Base-by-base conservation (phyloP, 306 rosid genomes). In the Lathyrus aphaca region DNA sequence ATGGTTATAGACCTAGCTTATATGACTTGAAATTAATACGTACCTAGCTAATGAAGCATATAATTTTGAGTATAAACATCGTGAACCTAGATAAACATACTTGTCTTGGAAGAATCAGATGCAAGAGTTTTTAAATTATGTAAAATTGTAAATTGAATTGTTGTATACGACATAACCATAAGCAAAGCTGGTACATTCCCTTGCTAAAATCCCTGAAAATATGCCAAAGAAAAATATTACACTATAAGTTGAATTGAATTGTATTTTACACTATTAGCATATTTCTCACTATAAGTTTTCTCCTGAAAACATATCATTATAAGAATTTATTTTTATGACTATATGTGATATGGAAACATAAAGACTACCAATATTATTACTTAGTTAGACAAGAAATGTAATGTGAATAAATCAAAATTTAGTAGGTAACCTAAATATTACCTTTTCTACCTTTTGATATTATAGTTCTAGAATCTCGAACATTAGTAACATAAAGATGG, bases 121-220 rank as follows among this genome's bases (percentile, higher is more conserved):
- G 91, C 98, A 70, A 86, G 62, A 58, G 96, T 86, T 81, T 93
- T 93, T 70, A 93, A 77, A 73, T 80, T 90, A 60, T 88, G 96
- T 51, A 88, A 81, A 57, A 90, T 96, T 15, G 98, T 80, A 81
- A 93, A 93, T 55, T 90, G 97, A 56, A 93, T 93, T 17, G 98
- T 94, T 13, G 96, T 88, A 78, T 93, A 93, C 0, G 98, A 97
- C 98, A 93, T 93, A 79, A 86, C 97, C 98, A 90, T 93, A 61
- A 93, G 97, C 82, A 90, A 79, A 30, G 97, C 98, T 2, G 98
- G 98, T 46, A 93, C 98, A 73, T 93, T 93, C 2, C 98, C 98
- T 18, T 94, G 91, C 98, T 97, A 93, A 68, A 93, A 93, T 21
- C 98, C 98, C 98, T 93, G 81, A 13, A 73, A 79, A 78, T 4